phyloP scores from a whole-genome alignment of 768 basidiomycete species.

The Kwoniella sp. region DNA sequence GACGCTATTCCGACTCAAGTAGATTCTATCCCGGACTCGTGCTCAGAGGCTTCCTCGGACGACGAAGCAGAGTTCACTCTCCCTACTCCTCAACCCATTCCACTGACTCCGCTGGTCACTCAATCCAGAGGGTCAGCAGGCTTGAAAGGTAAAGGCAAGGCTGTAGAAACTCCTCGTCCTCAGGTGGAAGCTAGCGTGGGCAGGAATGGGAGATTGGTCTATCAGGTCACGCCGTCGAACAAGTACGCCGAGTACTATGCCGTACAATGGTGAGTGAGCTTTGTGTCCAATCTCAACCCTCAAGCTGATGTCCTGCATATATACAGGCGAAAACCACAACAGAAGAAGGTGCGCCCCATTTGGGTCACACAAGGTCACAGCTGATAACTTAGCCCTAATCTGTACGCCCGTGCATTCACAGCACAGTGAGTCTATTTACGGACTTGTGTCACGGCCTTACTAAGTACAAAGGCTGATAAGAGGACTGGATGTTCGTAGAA shows the following conservation, averaged over 20 bases:
- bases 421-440: conserved; percentile 35
- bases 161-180: conserved; percentile 9
- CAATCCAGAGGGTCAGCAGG: background rate
- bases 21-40: conserved; percentile 31
- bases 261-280: conserved; percentile 43
- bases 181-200: conserved; percentile 25
- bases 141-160: conserved; percentile 6
- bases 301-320: background rate
- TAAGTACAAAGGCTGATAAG: background rate
- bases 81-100: conserved; percentile 19
- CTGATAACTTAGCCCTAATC: background rate
- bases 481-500: conserved; percentile 28
- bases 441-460: background rate
- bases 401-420: background rate
- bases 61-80: conserved; percentile 18
- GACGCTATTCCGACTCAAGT: conserved; percentile 24
- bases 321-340: conserved; percentile 46
- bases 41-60: conserved; percentile 27
- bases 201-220: conserved; percentile 30
- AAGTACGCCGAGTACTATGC: conserved; percentile 29
- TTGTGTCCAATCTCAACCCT: background rate
- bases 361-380: too few species aligned
- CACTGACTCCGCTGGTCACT: conserved; percentile 14
- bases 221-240: conserved; percentile 15
- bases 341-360: conserved; percentile 41